phyloP scores from a whole-genome alignment of 192 early-diverging fungal species.

The Helicostylum pulchrum region DNA sequence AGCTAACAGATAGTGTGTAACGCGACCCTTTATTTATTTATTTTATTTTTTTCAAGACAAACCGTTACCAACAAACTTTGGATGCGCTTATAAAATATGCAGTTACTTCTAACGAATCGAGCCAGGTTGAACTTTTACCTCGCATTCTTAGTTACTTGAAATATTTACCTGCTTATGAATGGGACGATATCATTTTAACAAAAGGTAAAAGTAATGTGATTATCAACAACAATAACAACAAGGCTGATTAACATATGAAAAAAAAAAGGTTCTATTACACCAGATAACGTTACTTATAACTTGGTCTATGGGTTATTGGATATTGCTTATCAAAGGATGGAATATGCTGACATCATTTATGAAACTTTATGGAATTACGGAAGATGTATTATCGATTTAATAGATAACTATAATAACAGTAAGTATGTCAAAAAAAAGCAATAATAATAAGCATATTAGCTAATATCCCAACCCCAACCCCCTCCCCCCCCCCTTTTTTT shows the following conservation, averaged over 20 bases:
- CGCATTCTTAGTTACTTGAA: constrained; percentile 27
- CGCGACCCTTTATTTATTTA: not conserved
- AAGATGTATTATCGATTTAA: constrained; percentile 20
- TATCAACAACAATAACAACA: constrained; percentile 4
- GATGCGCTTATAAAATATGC: constrained; percentile 28
- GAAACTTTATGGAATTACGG: constrained; percentile 46
- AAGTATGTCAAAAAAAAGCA: not conserved
- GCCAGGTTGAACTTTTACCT: constrained; percentile 23
- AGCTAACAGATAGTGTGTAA: not conserved
- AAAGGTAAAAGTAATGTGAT: constrained; percentile 26
- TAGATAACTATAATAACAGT: not conserved
- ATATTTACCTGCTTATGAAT: constrained; percentile 27
- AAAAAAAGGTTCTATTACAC: constrained; percentile 17
- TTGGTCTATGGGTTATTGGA: constrained; percentile 38
- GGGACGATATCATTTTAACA: constrained; percentile 19
- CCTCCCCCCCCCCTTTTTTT: too few species aligned
- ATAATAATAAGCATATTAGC: not conserved
- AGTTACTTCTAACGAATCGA: constrained; percentile 6
- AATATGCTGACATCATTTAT: constrained; percentile 30
- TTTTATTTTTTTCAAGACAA: constrained; percentile 17
- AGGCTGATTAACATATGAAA: not conserved
- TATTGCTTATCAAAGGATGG: constrained; percentile 33
- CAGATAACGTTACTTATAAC: constrained; percentile 38
- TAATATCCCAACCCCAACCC: too few species aligned
- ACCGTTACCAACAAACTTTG: constrained; percentile 25